Evolutionary conservation across 225 moss, liverwort and hornwort species (phyloP).

Genomic region (Physcomitrium patens): DNA sequence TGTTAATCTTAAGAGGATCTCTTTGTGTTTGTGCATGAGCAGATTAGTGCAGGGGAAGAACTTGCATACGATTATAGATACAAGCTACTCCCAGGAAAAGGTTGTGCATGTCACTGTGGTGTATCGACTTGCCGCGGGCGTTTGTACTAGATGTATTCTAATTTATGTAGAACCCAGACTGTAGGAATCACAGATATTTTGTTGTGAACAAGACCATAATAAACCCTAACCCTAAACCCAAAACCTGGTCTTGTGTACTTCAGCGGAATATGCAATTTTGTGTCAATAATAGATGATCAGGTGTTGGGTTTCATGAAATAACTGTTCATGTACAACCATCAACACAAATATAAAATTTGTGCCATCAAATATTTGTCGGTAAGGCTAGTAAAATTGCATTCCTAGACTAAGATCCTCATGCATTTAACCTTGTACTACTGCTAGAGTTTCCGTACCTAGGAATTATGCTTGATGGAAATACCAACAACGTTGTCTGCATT

Average conservation of each 20-base stretch:
- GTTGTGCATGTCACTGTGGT: slow-evolving; percentile 77
- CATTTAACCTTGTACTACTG: neutral
- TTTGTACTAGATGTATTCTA: slow-evolving; percentile 49
- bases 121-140: slow-evolving; percentile 67
- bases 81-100: slow-evolving; percentile 82
- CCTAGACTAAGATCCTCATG: slow-evolving; percentile 9
- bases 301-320: neutral
- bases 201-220: too few relatives aligned
- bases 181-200: neutral
- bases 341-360: slow-evolving; percentile 11
- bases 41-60: slow-evolving; percentile 84
- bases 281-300: slow-evolving; percentile 24
- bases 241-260: too few relatives aligned
- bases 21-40: slow-evolving; percentile 15
- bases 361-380: slow-evolving; percentile 19
- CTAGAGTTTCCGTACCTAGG: neutral
- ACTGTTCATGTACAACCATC: neutral
- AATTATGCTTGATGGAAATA: neutral
- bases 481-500: neutral
- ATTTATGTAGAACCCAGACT: neutral
- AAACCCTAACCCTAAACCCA: too few relatives aligned
- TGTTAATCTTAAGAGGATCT: neutral
- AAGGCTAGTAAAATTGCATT: slow-evolving; percentile 28
- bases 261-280: slow-evolving; percentile 40
- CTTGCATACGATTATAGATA: slow-evolving; percentile 90